phyloP scores from a whole-genome alignment of 116 monocot species.

The Papilionanthe hybrid region DNA sequence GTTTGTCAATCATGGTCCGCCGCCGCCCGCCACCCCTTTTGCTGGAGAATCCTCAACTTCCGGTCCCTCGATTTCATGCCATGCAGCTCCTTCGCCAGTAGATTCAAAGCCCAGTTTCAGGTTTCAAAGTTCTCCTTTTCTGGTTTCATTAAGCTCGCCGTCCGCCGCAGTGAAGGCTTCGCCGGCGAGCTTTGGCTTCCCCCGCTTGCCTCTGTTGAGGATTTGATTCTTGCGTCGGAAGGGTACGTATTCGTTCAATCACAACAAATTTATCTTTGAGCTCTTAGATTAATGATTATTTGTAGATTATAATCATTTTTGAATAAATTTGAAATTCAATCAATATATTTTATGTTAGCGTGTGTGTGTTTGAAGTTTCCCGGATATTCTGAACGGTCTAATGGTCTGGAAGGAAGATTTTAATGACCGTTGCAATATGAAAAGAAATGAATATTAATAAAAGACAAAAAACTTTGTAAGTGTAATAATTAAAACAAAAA shows the following conservation, averaged over 20 bases:
- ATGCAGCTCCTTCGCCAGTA: slow-evolving; percentile 10
- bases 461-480: too few relatives aligned
- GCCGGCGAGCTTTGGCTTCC: slow-evolving; percentile 11
- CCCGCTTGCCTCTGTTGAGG: neutral
- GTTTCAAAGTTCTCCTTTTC: slow-evolving; percentile 16
- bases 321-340: too few relatives aligned
- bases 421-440: too few relatives aligned
- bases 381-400: too few relatives aligned
- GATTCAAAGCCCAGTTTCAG: slow-evolving; percentile 5
- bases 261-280: too few relatives aligned
- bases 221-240: slow-evolving; percentile 7
- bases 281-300: too few relatives aligned
- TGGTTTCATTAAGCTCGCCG: slow-evolving; percentile 17
- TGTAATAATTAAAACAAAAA: too few relatives aligned
- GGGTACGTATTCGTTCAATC: neutral
- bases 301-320: too few relatives aligned
- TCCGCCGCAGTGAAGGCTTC: slow-evolving; percentile 15
- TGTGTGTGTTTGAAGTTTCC: too few relatives aligned
- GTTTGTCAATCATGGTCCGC: slow-evolving; percentile 2
- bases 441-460: too few relatives aligned
- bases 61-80: slow-evolving; percentile 7
- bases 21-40: slow-evolving; percentile 2
- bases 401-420: too few relatives aligned
- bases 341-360: too few relatives aligned
- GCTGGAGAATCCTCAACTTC: slow-evolving; percentile 25